A percentile compares a stretch with the other conserved stretches of the same genome.
phyloP scores from a whole-genome alignment of 371 early-diverging fungal species.

The Mucor velutinosus region DNA sequence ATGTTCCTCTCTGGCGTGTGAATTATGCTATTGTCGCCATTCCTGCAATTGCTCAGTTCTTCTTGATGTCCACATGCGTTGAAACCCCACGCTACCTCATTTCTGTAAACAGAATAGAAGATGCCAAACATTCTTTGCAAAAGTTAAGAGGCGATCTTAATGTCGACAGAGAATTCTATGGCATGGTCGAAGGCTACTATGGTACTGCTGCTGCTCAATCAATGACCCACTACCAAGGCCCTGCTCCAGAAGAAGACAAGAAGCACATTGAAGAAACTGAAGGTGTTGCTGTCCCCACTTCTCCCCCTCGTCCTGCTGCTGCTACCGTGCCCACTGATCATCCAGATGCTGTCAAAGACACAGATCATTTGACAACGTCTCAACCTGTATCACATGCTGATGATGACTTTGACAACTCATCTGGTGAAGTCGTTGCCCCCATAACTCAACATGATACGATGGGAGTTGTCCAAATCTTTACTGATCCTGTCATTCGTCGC shows the following conservation, averaged over 20 bases:
- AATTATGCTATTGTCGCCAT: conserved; percentile 67
- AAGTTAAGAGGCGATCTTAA: conserved; percentile 43
- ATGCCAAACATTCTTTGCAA: conserved; percentile 56
- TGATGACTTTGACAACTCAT: conserved; percentile 2
- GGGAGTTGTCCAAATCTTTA: conserved; percentile 43
- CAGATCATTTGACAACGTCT: neutral
- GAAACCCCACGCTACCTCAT: conserved; percentile 59
- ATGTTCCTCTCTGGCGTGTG: conserved; percentile 70
- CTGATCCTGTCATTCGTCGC: conserved; percentile 51
- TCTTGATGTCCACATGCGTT: conserved; percentile 68
- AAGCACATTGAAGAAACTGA: neutral
- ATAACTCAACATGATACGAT: conserved; percentile 10
- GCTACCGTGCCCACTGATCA: neutral
- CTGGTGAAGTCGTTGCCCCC: neutral
- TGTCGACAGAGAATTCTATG: conserved; percentile 11
- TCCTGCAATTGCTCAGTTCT: conserved; percentile 68
- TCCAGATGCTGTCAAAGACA: neutral
- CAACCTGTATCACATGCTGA: neutral
- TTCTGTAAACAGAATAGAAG: conserved; percentile 55
- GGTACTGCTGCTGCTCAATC: neutral
- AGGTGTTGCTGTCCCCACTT: neutral
- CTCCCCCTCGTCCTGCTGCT: conserved; percentile 6
- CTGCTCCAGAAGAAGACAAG: neutral
- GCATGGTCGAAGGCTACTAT: conserved; percentile 1
- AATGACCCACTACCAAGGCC: neutral